Conservation (phyloP, 352 stramenopile species). For the Phytopythium aichiense region DNA sequence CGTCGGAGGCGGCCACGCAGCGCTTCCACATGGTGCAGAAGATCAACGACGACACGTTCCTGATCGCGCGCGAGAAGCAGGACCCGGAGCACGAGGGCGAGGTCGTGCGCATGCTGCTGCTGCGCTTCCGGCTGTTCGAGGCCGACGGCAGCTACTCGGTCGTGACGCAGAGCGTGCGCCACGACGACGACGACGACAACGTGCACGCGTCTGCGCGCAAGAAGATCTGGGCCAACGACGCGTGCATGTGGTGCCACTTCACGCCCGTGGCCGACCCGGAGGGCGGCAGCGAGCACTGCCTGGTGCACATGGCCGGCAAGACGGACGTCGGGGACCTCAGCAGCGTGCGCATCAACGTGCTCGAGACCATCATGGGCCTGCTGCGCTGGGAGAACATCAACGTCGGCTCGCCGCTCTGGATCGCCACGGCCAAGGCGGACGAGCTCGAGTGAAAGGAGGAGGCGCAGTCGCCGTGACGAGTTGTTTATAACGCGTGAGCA, state of each 20-base stretch:
- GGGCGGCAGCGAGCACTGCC: conserved; percentile 25
- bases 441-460: not conserved
- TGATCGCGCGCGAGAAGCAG: conserved; percentile 29
- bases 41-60: conserved; percentile 56
- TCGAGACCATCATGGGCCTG: conserved; percentile 57
- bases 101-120: conserved; percentile 30
- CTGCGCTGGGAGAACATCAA: conserved; percentile 54
- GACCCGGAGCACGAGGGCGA: conserved; percentile 26
- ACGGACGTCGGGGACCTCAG: conserved; percentile 24
- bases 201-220: conserved; percentile 1
- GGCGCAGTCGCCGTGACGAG: not conserved
- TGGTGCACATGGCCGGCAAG: conserved; percentile 32
- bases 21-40: conserved; percentile 39
- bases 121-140: conserved; percentile 44
- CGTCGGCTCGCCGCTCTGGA: conserved; percentile 29
- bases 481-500: conserved; percentile 1
- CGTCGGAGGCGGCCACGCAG: conserved; percentile 27
- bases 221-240: conserved; percentile 37
- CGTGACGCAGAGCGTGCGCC: conserved; percentile 27
- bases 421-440: conserved; percentile 9
- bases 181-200: conserved; percentile 9
- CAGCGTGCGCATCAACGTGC: conserved; percentile 27
- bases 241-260: conserved; percentile 36
- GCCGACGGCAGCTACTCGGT: conserved; percentile 33
- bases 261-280: conserved; percentile 19